These are phyloP conservation scores for Aspergillus flavus DNA, from an alignment of 2,329 filamentous ascomycete species.

Conservation along the genomic window DNA sequence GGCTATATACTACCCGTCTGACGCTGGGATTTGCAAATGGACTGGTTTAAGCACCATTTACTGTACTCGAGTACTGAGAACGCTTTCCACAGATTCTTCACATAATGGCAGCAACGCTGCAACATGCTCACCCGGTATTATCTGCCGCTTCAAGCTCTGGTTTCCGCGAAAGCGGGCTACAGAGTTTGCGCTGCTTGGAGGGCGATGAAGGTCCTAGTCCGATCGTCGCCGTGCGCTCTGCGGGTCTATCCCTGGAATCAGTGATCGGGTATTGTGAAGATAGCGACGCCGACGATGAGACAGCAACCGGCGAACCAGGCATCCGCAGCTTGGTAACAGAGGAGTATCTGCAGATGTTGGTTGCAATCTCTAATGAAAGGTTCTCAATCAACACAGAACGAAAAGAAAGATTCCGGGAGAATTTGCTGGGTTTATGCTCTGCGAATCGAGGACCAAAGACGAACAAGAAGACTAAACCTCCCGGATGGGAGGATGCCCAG, in stretches of 20 bases:
- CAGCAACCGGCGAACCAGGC: constrained; percentile 39
- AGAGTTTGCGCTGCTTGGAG: constrained; percentile 58
- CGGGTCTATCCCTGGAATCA: constrained; percentile 79
- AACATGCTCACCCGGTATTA: constrained; percentile 74
- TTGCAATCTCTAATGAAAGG: constrained; percentile 70
- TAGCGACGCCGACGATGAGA: constrained; percentile 33
- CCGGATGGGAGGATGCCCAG: constrained; percentile 43
- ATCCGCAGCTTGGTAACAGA: constrained; percentile 63
- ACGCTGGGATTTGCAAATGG: background rate
- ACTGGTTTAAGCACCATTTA: background rate
- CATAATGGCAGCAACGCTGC: constrained; percentile 73
- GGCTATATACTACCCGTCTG: background rate
- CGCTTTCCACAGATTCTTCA: constrained; percentile 74
- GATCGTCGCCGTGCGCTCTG: constrained; percentile 83
- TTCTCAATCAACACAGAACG: constrained; percentile 45
- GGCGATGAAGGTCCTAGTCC: constrained; percentile 56
- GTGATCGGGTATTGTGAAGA: constrained; percentile 64
- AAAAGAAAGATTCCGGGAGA: constrained; percentile 40
- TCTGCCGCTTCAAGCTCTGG: constrained; percentile 77
- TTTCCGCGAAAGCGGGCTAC: constrained; percentile 85
- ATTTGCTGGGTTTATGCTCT: constrained; percentile 30
- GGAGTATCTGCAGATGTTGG: constrained; percentile 67
- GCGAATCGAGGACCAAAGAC: constrained; percentile 11
- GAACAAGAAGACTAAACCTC: constrained; percentile 25
- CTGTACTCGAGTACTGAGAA: constrained; percentile 24